phyloP scores from a whole-genome alignment of 192 early-diverging fungal genomes.

The Backusella psychrophila region DNA sequence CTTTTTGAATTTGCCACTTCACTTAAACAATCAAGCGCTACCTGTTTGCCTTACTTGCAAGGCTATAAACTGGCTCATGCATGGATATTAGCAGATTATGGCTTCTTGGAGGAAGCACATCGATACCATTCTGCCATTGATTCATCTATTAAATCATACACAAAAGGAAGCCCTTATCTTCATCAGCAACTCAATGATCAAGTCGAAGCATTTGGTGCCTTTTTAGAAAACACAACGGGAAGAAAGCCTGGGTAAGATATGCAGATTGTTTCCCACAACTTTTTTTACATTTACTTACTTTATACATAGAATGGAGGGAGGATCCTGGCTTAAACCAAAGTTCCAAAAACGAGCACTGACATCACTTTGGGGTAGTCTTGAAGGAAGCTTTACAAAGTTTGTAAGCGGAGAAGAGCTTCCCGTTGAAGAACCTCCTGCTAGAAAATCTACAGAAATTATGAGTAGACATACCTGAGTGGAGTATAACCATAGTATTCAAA shows the following conservation, averaged over 20 bases:
- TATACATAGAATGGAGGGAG: slow-evolving; percentile 19
- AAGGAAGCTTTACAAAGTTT: slow-evolving; percentile 59
- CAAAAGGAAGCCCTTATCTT: slow-evolving; percentile 81
- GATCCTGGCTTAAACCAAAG: slow-evolving; percentile 45
- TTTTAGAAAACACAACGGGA: slow-evolving; percentile 15
- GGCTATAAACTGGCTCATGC: slow-evolving; percentile 86
- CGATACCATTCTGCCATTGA: slow-evolving; percentile 81
- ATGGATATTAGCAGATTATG: slow-evolving; percentile 79
- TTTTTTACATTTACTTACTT: background rate
- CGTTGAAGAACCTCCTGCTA: slow-evolving; percentile 29
- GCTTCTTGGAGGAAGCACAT: slow-evolving; percentile 69
- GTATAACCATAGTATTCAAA: background rate
- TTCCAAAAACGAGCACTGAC: slow-evolving; percentile 55
- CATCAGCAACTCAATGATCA: slow-evolving; percentile 54
- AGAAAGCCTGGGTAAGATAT: slow-evolving; percentile 1
- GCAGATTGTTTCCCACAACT: background rate
- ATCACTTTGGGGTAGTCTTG: slow-evolving; percentile 55
- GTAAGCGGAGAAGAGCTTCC: slow-evolving; percentile 55
- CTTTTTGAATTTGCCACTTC: slow-evolving; percentile 80
- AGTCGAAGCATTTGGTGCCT: slow-evolving; percentile 58
- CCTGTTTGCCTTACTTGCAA: slow-evolving; percentile 79
- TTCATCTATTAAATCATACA: slow-evolving; percentile 64
- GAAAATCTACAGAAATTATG: slow-evolving; percentile 41
- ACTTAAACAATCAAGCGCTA: slow-evolving; percentile 31
- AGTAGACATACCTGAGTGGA: background rate